These are phyloP conservation scores for Botryotinia globosa DNA, from an alignment of 2,329 filamentous ascomycete genomes.

Conservation along the genomic window DNA sequence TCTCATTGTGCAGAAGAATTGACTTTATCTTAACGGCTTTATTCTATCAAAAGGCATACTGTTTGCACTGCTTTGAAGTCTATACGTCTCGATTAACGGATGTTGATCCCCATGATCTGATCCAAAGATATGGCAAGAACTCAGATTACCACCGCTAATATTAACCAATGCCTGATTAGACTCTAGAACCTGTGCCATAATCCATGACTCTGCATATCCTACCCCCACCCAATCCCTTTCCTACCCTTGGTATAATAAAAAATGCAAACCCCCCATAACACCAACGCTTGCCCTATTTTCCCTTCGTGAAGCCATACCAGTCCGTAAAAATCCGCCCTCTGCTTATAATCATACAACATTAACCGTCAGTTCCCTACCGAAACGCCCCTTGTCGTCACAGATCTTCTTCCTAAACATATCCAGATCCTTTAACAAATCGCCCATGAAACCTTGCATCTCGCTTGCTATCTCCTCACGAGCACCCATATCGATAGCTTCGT, in stretches of 20 bases:
- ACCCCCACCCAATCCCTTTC: neutral
- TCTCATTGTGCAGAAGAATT: neutral
- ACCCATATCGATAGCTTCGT: constrained; percentile 54
- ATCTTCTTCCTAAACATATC: constrained; percentile 82
- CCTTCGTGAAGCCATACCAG: neutral
- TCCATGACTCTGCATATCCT: constrained; percentile 1
- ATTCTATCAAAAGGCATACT: neutral
- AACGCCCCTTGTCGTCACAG: constrained; percentile 73
- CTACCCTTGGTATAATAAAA: constrained; percentile 19
- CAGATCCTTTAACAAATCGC: constrained; percentile 77
- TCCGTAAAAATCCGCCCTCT: neutral
- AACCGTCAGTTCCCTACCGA: constrained; percentile 38
- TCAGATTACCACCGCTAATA: neutral
- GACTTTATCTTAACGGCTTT: neutral
- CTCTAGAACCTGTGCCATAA: neutral
- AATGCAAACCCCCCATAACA: constrained; percentile 11
- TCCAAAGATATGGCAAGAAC: neutral
- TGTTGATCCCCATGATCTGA: neutral
- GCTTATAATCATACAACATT: neutral
- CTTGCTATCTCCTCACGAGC: constrained; percentile 53
- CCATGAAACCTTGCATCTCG: constrained; percentile 80
- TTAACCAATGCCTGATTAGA: neutral
- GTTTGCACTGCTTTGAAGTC: neutral
- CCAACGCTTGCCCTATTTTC: constrained; percentile 8
- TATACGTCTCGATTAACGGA: neutral